Evolutionary conservation across 495 filamentous ascomycete genomes (phyloP).

Genomic region (Parachaetomium inaequale): DNA sequence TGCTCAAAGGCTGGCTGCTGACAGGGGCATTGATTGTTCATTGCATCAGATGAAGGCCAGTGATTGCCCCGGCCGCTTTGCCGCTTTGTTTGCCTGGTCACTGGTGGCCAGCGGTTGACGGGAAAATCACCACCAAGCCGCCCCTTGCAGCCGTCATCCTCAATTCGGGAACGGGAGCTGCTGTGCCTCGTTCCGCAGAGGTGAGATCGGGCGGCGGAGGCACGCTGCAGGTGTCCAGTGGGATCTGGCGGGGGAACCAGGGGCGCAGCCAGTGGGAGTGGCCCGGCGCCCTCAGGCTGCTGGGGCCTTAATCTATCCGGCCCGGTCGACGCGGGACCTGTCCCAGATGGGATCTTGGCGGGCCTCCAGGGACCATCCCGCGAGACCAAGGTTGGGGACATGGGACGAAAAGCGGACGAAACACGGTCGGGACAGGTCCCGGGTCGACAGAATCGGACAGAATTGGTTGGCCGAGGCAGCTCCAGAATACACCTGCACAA

Average conservation of each 20-base stretch:
- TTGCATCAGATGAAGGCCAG: background rate
- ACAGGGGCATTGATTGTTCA: slow-evolving; percentile 6
- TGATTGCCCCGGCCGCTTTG: background rate
- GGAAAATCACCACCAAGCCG: slow-evolving; percentile 6
- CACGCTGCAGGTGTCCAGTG: background rate
- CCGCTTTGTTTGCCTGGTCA: background rate
- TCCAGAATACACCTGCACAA: background rate
- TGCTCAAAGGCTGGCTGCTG: background rate
- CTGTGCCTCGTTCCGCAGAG: slow-evolving; percentile 17
- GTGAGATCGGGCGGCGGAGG: slow-evolving; percentile 1
- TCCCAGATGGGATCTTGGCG: background rate
- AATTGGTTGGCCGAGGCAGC: background rate
- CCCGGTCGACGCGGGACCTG: background rate
- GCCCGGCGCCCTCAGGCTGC: background rate
- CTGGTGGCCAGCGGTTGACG: slow-evolving; percentile 17
- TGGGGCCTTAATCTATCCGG: slow-evolving; percentile 2
- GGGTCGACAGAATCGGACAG: background rate
- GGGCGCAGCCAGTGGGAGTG: background rate
- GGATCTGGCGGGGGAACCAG: background rate
- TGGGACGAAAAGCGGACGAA: background rate
- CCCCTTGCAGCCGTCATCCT: slow-evolving; percentile 10
- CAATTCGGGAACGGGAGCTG: slow-evolving; percentile 9
- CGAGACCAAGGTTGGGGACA: background rate
- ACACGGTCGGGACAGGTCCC: background rate
- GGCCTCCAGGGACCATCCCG: background rate